Evolutionary conservation across 1,139 yeast species (phyloP), one percentile per base, ranked within the genome.

Genomic region (Candida tropicalis): DNA sequence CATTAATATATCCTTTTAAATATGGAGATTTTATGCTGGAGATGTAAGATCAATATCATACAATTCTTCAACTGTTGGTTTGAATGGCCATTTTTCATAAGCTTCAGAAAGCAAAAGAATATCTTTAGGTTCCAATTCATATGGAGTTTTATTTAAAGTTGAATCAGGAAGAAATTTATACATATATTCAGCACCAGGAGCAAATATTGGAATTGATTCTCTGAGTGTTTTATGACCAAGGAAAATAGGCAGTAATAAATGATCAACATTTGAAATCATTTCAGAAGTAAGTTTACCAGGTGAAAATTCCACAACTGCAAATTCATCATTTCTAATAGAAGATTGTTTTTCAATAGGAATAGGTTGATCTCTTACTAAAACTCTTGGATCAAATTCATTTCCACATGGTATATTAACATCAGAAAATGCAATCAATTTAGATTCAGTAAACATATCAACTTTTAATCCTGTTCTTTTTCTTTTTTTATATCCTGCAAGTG

Each of bases 51-150:
- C 51, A 9, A 59, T 38, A 18, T 50, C 55, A 13, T 51, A 40
- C 5, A 50, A 41, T 13, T 56, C 59, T 24, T 47, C 49, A 9
- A 49, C 15, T 0, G 65, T 37, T 1, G 97, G 97, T 62, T 84
- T 89, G 68, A 90, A 91, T 0, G 98, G 95, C 98, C 98, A 91
- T 17, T 66, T 59, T 37, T 73, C 75, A 58, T 84, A 87, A 3
- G 66, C 72, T 4, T 74, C 61, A 3, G 82, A 71, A 7, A 91
- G 58, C 5, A 59, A 54, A 6, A 69, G 48, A 48, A 84, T 70
- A 15, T 89, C 95, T 1, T 76, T 77, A 5, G 69, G 57, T 0
- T 80, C 67, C 45, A 90, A 64, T 2, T 77, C 76, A 15, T 67
- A 62, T 0, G 87, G 79, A 3, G 60, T 56, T 47, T 73, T 77